These are phyloP conservation scores for Samsoniella hepiali DNA, from an alignment of 2,329 filamentous ascomycete species.

Conservation along the genomic window DNA sequence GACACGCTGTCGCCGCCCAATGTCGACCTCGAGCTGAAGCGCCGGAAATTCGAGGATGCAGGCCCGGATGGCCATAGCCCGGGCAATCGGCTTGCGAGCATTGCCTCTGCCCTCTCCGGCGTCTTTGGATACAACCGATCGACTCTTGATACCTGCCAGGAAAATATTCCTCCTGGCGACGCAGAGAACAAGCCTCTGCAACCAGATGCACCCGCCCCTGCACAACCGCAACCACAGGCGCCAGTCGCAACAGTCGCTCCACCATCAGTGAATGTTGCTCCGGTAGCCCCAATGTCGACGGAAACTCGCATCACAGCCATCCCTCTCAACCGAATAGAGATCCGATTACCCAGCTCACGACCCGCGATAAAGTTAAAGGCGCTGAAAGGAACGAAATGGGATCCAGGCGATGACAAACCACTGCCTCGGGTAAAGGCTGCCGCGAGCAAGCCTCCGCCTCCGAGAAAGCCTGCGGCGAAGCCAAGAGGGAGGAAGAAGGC, in stretches of 20 bases:
- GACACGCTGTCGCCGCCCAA: conserved; percentile 14
- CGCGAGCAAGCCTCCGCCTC: conserved; percentile 24
- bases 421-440: conserved; percentile 21
- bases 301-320: conserved; percentile 4
- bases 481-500: conserved; percentile 16
- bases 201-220: background rate
- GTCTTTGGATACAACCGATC: conserved; percentile 26
- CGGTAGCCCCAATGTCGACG: conserved; percentile 10
- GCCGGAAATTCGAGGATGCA: background rate
- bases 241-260: background rate
- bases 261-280: background rate
- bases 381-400: conserved; percentile 38
- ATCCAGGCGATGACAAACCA: conserved; percentile 28
- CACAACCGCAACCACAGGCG: background rate
- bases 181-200: conserved; percentile 12
- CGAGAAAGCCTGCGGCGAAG: conserved; percentile 17
- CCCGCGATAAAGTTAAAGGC: conserved; percentile 38
- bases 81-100: conserved; percentile 21
- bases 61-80: background rate
- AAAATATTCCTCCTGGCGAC: background rate
- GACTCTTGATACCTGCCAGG: conserved; percentile 13
- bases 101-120: conserved; percentile 32
- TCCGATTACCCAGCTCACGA: conserved; percentile 18
- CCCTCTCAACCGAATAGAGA: conserved; percentile 17
- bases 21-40: conserved; percentile 13